Conservation (phyloP, 805 yeast genomes). For the Yarrowia deformans region DNA sequence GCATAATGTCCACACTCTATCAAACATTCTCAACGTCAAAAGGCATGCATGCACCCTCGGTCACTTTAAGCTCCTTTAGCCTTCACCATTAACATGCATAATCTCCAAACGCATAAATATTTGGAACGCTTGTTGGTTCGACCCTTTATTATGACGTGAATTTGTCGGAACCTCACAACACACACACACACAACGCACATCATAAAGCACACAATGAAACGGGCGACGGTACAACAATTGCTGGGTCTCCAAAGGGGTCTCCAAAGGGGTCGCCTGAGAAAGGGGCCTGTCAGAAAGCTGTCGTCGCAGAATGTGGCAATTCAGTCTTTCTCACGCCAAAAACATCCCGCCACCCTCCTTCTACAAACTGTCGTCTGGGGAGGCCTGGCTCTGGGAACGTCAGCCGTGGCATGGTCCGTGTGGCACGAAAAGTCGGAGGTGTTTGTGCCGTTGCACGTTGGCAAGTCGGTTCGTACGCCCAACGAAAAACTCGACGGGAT, state of each 20-base stretch:
- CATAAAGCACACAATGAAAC: background rate
- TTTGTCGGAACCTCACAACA: background rate
- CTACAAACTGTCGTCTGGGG: constrained; percentile 24
- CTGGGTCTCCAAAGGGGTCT: no score
- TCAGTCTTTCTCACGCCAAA: constrained; percentile 26
- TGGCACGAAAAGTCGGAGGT: constrained; percentile 33
- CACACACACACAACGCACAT: background rate
- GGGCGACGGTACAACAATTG: background rate
- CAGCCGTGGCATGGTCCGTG: constrained; percentile 14
- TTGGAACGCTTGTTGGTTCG: no score
- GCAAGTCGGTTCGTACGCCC: constrained; percentile 19
- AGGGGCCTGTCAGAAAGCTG: background rate
- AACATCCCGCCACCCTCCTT: constrained; percentile 34
- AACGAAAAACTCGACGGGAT: constrained; percentile 33
- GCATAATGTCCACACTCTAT: background rate
- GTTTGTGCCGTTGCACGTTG: constrained; percentile 34
- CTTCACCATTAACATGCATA: constrained; percentile 24
- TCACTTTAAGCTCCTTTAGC: background rate
- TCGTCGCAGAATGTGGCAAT: constrained; percentile 11
- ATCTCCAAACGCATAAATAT: background rate
- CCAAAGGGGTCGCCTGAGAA: no score
- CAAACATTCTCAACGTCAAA: constrained; percentile 1
- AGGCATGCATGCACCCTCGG: background rate
- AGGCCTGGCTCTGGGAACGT: constrained; percentile 6
- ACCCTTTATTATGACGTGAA: no score